Evolutionary conservation across 768 basidiomycete species (phyloP), one percentile per base, ranked within the genome.

Genomic region (Suillus bovinus): DNA sequence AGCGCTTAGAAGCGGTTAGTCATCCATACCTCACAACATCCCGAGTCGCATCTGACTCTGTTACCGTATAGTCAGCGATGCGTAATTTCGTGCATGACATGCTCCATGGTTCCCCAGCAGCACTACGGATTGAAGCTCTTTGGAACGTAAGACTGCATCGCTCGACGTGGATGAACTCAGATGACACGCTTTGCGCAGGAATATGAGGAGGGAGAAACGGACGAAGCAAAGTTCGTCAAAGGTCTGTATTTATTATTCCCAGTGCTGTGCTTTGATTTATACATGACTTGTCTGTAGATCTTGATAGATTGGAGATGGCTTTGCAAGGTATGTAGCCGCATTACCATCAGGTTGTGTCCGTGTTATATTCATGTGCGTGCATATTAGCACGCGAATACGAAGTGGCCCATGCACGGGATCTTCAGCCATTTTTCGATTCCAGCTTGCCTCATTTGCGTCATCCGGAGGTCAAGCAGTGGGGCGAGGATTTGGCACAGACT

Each of bases 291-390:
- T 49, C 59, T 46, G 29, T 61, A 94, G 93, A 96, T 71, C 81
- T 95, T 5, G 93, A 96, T 70, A 81, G 90, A 7, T 87, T 94
- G 61, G 93, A 96, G 72, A 90, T 96, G 90, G 91, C 91, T 0
- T 78, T 86, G 0, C 93, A 96, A 82, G 93, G 90, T 85, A 70
- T 36, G 52, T 55, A 50, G 3, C 20, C 39, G 24, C 16, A 1
- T 54, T 17, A 13, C 17, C 20, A 14, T 14, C 17, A 22, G 16
- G 17, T 39, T 27, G 8, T 24, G 14, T 16, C 13, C 17, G 5
- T 16, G 34, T 10, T 11, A 11, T 55, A 36, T 17, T 55, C 22
- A 56, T 56, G 17, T 2, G 6, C 14, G 2, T 24, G 14, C 2
- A 10, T 57, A n/a, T n/a, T n/a, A 93, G 92, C 91, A 0, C 75